phyloP scores from a whole-genome alignment of 345 rosid genomes.

The Salix brachista region DNA sequence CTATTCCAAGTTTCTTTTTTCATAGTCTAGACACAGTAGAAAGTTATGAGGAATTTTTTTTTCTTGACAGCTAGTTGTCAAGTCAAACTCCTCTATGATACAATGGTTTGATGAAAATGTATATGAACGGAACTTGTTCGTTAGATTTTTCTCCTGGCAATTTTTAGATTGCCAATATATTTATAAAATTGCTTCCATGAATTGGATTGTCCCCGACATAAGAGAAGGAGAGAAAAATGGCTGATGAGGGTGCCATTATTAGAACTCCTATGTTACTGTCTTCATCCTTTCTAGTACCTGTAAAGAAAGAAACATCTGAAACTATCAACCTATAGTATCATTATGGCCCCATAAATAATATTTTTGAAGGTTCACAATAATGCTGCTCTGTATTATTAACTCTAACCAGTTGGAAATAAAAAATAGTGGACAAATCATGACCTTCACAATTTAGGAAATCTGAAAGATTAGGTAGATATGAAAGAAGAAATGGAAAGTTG shows the following conservation, averaged over 20 bases:
- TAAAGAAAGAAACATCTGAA: slow-evolving; percentile 11
- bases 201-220: not conserved
- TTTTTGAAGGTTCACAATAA: not conserved
- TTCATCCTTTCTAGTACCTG: slow-evolving; percentile 1
- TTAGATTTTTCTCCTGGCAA: not conserved
- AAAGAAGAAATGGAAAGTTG: not conserved
- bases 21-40: slow-evolving; percentile 3
- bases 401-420: not conserved
- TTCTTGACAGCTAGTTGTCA: not conserved
- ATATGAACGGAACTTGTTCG: not conserved
- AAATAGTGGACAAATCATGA: not conserved
- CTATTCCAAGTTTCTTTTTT: not conserved
- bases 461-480: not conserved
- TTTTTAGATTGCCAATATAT: not conserved
- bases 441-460: not conserved
- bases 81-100: not conserved
- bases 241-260: not conserved
- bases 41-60: not conserved
- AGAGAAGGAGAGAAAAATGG: not conserved
- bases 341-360: not conserved
- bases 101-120: slow-evolving; percentile 4
- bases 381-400: slow-evolving; percentile 7
- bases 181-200: not conserved
- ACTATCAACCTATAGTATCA: not conserved
- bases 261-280: slow-evolving; percentile 10